Evolutionary conservation across 257 asterid genomes (phyloP).

Genomic region (Przewalskia tangutica): DNA sequence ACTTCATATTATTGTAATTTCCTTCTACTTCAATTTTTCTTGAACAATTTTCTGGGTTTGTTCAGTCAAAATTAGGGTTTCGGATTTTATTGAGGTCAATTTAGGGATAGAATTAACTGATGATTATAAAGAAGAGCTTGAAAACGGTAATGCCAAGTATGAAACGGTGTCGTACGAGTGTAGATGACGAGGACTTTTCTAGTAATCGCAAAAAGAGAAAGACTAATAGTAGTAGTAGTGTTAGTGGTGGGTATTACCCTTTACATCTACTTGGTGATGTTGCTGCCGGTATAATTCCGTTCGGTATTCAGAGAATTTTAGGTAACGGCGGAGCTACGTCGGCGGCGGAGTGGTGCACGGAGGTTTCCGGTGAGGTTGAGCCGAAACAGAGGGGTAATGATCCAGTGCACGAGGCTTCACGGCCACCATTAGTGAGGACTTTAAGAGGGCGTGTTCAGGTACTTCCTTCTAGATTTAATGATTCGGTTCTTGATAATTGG

Average conservation of each 20-base stretch:
- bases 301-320: constrained; percentile 35
- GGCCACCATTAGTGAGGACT: constrained; percentile 87
- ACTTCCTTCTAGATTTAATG: constrained; percentile 88
- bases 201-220: constrained; percentile 65
- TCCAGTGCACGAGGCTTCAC: constrained; percentile 34
- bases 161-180: constrained; percentile 68
- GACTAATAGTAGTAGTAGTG: constrained; percentile 16
- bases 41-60: not conserved
- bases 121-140: constrained; percentile 85
- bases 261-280: constrained; percentile 63
- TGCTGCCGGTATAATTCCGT: constrained; percentile 59
- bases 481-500: constrained; percentile 87
- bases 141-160: constrained; percentile 94
- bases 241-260: constrained; percentile 42
- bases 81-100: constrained; percentile 28
- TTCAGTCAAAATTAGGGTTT: constrained; percentile 16
- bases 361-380: constrained; percentile 23
- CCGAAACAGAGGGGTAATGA: constrained; percentile 6
- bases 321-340: constrained; percentile 18
- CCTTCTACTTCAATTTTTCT: constrained; percentile 1
- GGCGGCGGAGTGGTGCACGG: constrained; percentile 18
- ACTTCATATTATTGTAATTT: not conserved
- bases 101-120: constrained; percentile 17
- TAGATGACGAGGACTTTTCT: constrained; percentile 51
- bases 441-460: constrained; percentile 97